Base-by-base conservation (phyloP, 1,284 basidiomycete species). In the Polyporus tsugae region DNA sequence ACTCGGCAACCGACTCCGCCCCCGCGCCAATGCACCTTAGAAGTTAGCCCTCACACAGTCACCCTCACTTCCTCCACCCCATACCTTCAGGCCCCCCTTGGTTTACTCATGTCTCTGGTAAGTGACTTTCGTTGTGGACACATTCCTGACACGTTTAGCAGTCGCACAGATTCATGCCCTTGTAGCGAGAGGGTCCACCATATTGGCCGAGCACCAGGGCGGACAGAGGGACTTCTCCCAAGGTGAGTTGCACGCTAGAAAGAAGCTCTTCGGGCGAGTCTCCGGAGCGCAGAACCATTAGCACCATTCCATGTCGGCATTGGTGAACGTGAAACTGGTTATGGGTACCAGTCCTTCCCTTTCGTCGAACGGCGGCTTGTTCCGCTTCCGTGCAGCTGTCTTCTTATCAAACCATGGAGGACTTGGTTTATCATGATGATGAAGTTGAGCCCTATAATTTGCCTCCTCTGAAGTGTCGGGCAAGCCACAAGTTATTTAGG, bases 141-240 rank as follows among this genome's bases (percentile, higher is more conserved):
- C 22, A 59, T 15, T 64, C 17, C 1, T 46, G 25, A 25, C 55
- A n/a, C 46, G 33, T n/a, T 62, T 10, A 63, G 39, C 6, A 2
- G 15, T 19, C 7, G 10, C 65, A 6, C 49, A 93, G 91, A 92
- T 97, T 69, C 94, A 95, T 76, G 94, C 94, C n/a, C 85, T 96
- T 53, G 91, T 97, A 11, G 92, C 95, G n/a, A 86, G 89, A 72
- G 94, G 92, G 0, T 79, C 90, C 17, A 89, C 87, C 7, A 91
- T 97, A 70, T 87, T 97, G 35, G 94, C 92, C 4, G 95, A 97
- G 78, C 91, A 95, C 78, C 88, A 92, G 73, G 86, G 87, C 6
- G 93, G 92, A 58, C 86, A 90, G 72, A 88, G 91, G 63, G 90
- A 95, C 78, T 95, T 96, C 84, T 94, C 94, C 65, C 91, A 94